Evolutionary conservation across 169 alveolate species (phyloP).

Genomic region (Babesia ovata): DNA sequence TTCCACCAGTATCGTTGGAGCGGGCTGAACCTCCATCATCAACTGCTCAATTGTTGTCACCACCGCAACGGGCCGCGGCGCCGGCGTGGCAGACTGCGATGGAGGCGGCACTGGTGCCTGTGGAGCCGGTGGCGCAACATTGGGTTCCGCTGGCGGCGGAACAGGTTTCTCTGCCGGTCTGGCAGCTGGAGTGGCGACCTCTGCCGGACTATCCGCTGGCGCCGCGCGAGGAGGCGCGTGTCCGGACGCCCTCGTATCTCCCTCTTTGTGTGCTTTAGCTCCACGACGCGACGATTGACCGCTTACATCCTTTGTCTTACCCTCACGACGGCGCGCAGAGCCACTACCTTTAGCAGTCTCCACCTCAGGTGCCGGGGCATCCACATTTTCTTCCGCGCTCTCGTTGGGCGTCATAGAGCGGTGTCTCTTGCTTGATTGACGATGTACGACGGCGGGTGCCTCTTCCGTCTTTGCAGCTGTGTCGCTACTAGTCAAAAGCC

Average conservation of each 20-base stretch:
- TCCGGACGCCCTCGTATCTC: neutral
- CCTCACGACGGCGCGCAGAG: constrained; percentile 3
- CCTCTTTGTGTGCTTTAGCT: neutral
- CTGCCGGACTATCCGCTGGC: neutral
- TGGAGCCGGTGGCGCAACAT: neutral
- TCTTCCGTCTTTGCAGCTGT: neutral
- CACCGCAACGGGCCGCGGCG: neutral
- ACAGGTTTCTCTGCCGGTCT: neutral
- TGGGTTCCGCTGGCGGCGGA: neutral
- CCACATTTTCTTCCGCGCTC: too few species aligned
- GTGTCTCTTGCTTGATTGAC: too few species aligned
- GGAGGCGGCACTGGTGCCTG: neutral
- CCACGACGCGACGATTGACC: neutral
- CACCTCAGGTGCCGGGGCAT: neutral
- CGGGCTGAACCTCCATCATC: constrained; percentile 67
- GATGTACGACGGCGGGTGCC: neutral
- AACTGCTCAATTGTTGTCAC: constrained; percentile 45
- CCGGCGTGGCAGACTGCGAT: neutral
- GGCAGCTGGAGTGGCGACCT: neutral
- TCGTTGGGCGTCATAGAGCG: too few species aligned
- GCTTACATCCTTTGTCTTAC: neutral
- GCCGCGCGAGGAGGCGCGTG: neutral
- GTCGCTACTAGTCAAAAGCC: constrained; percentile 1
- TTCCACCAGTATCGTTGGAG: constrained; percentile 64
- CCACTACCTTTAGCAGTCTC: neutral